Evolutionary conservation across 495 filamentous ascomycete species (phyloP).

Genomic region (Lichenothelia convexa): DNA sequence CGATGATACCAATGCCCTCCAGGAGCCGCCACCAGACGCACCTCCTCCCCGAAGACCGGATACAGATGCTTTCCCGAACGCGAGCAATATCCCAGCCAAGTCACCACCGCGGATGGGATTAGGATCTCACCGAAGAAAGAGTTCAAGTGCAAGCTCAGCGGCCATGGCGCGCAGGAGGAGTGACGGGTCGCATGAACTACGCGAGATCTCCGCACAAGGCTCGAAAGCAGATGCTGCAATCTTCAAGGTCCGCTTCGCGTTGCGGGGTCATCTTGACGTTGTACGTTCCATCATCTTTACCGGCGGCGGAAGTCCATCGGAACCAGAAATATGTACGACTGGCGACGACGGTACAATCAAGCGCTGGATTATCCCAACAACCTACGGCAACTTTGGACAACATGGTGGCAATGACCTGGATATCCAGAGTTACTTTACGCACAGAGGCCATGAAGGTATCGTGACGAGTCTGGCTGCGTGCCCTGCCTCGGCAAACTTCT

Average conservation of each 20-base stretch:
- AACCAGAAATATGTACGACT: conserved; percentile 91
- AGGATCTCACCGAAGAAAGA: conserved; percentile 61
- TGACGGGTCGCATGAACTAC: conserved; percentile 32
- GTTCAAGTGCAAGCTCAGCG: conserved; percentile 32
- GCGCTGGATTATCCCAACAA: conserved; percentile 75
- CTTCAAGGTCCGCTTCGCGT: conserved; percentile 85
- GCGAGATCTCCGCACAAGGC: conserved; percentile 23
- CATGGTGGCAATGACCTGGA: conserved; percentile 54
- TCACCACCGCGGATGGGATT: conserved; percentile 54
- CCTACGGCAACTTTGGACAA: conserved; percentile 39
- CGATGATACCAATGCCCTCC: conserved; percentile 41
- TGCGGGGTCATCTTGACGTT: conserved; percentile 84
- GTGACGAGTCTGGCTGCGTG: conserved; percentile 77
- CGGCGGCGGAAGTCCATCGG: conserved; percentile 79
- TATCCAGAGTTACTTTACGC: conserved; percentile 81
- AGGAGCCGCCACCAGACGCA: conserved; percentile 27
- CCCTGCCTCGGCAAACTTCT: conserved; percentile 67
- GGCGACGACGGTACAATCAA: conserved; percentile 93
- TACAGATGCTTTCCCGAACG: conserved; percentile 67
- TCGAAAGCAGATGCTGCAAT: conserved; percentile 39
- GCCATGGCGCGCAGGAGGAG: conserved; percentile 40
- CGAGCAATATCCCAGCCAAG: conserved; percentile 56
- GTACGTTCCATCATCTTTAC: conserved; percentile 90
- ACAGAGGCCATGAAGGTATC: conserved; percentile 79
- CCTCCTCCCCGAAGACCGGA: conserved; percentile 50